Percentiles rank a stretch among this genome's conserved stretches.
These are phyloP conservation scores for Omphalea diandra DNA, from an alignment of 441 rosid genomes.

Conservation along the genomic window DNA sequence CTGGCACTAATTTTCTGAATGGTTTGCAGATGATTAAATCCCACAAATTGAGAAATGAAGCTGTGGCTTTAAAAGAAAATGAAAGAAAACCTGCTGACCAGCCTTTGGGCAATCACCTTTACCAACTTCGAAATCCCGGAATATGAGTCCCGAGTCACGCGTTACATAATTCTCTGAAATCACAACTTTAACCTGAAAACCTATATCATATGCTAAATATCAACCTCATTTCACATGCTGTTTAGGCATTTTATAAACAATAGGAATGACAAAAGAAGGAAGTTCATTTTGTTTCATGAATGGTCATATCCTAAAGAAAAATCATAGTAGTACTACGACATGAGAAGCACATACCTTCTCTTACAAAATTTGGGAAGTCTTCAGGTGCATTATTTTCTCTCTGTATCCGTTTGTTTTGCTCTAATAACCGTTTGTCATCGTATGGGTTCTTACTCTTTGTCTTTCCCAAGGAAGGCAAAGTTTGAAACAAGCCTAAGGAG, in stretches of 20 bases:
- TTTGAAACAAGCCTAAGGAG: constrained; percentile 42
- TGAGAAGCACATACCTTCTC: constrained; percentile 77
- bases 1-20: neutral
- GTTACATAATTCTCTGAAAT: constrained; percentile 69
- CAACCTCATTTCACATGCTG: constrained; percentile 4
- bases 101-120: constrained; percentile 88
- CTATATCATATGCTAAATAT: constrained; percentile 47
- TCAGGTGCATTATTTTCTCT: constrained; percentile 88
- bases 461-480: constrained; percentile 55
- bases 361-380: constrained; percentile 79
- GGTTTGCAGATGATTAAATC: neutral
- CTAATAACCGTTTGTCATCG: constrained; percentile 78
- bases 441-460: constrained; percentile 76
- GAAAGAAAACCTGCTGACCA: constrained; percentile 89
- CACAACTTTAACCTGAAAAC: constrained; percentile 86
- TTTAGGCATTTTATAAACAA: neutral
- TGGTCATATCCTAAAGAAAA: neutral
- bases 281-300: neutral
- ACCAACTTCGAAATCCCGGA: constrained; percentile 75
- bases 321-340: neutral
- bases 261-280: too few relatives aligned
- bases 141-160: constrained; percentile 86
- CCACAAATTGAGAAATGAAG: neutral
- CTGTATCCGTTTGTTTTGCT: constrained; percentile 85
- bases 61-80: constrained; percentile 20